phyloP scores from a whole-genome alignment of 257 asterid species.

The Solanum piurae region DNA sequence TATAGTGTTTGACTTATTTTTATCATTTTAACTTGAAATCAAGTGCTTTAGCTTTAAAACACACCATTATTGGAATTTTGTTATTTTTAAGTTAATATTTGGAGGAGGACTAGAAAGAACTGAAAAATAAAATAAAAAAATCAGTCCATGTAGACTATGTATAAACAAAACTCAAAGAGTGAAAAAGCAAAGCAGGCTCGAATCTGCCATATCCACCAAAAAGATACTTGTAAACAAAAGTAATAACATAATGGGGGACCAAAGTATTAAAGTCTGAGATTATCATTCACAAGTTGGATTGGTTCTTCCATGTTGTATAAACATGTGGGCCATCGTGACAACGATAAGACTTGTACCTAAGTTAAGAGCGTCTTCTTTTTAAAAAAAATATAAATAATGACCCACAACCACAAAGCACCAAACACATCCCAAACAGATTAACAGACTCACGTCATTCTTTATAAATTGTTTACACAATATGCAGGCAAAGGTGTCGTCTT shows the following conservation, averaged over 20 bases:
- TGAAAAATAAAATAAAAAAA: neutral
- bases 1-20: no score
- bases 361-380: neutral
- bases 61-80: neutral
- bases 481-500: neutral
- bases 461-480: neutral
- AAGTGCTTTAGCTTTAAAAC: neutral
- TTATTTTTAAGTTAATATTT: neutral
- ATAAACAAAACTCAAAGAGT: neutral
- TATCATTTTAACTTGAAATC: neutral
- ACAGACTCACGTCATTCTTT: neutral
- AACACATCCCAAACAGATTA: neutral
- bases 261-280: neutral
- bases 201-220: neutral
- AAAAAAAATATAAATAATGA: neutral
- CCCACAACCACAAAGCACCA: neutral
- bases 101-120: neutral
- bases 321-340: neutral
- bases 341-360: neutral
- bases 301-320: neutral
- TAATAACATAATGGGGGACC: neutral
- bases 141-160: neutral
- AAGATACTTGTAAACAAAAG: neutral
- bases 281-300: neutral
- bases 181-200: neutral